Conservation (phyloP, 2,329 filamentous ascomycete species). For the Venturia asperata region DNA sequence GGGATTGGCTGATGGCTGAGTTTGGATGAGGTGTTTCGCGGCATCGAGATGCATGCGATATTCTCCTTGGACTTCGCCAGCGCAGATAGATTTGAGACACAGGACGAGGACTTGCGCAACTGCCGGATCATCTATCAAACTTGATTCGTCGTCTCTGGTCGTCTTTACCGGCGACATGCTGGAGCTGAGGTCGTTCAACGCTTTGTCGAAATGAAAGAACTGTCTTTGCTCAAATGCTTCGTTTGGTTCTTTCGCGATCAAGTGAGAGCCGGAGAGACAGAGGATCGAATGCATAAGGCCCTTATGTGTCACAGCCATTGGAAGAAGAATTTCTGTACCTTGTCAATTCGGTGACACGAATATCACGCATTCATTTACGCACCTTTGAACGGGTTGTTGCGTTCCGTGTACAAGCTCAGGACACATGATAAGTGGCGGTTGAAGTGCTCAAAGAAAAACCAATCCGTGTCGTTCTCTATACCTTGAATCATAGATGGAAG, state of each 20-base stretch:
- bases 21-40: conserved; percentile 64
- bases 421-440: conserved; percentile 71
- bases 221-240: conserved; percentile 48
- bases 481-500: conserved; percentile 64
- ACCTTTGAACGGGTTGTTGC: conserved; percentile 71
- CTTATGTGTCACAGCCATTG: conserved; percentile 70
- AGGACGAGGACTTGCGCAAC: conserved; percentile 54
- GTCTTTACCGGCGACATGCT: conserved; percentile 26
- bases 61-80: conserved; percentile 56
- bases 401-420: conserved; percentile 72
- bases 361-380: background rate
- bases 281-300: conserved; percentile 88
- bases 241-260: conserved; percentile 44
- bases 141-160: conserved; percentile 34
- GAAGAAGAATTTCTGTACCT: conserved; percentile 59
- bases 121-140: conserved; percentile 50
- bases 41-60: conserved; percentile 74
- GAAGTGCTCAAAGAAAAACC: conserved; percentile 77
- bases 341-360: background rate
- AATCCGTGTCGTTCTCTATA: conserved; percentile 72
- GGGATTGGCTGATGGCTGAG: conserved; percentile 53
- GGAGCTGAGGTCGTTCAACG: conserved; percentile 34
- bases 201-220: conserved; percentile 46
- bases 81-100: conserved; percentile 54
- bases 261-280: conserved; percentile 72